These are phyloP conservation scores for Arxiozyma bovina DNA, from an alignment of 1,139 yeast species.

Conservation along the genomic window DNA sequence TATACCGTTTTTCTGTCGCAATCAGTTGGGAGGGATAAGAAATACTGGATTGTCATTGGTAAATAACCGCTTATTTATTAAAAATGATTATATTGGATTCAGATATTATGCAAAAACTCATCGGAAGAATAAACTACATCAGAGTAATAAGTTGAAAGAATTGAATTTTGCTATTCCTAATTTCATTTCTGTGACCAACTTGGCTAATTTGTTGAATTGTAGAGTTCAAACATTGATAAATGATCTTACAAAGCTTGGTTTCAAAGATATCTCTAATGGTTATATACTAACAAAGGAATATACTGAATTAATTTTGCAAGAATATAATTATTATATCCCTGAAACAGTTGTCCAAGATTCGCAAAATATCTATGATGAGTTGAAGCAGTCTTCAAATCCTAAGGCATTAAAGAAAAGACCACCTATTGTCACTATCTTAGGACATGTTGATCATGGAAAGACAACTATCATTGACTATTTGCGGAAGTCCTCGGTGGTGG, in stretches of 20 bases:
- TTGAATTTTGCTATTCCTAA: conserved; percentile 51
- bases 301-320: conserved; percentile 80
- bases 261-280: conserved; percentile 63
- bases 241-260: conserved; percentile 62
- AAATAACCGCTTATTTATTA: neutral
- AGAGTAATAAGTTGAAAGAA: conserved; percentile 20
- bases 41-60: neutral
- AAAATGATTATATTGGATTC: neutral
- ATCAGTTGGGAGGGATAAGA: neutral
- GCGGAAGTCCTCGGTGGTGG: conserved; percentile 74
- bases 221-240: conserved; percentile 52
- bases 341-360: conserved; percentile 32
- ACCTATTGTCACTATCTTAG: conserved; percentile 96
- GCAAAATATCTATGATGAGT: conserved; percentile 45
- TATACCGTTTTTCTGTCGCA: neutral
- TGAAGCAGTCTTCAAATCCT: conserved; percentile 36
- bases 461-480: conserved; percentile 85
- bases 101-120: conserved; percentile 12
- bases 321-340: conserved; percentile 62
- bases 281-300: conserved; percentile 80
- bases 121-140: conserved; percentile 9
- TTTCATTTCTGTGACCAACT: conserved; percentile 63
- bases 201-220: conserved; percentile 62
- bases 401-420: conserved; percentile 56
- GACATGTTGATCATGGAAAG: conserved; percentile 98